These are phyloP conservation scores for Candida gorgasii DNA, from an alignment of 805 yeast genomes.

Conservation along the genomic window DNA sequence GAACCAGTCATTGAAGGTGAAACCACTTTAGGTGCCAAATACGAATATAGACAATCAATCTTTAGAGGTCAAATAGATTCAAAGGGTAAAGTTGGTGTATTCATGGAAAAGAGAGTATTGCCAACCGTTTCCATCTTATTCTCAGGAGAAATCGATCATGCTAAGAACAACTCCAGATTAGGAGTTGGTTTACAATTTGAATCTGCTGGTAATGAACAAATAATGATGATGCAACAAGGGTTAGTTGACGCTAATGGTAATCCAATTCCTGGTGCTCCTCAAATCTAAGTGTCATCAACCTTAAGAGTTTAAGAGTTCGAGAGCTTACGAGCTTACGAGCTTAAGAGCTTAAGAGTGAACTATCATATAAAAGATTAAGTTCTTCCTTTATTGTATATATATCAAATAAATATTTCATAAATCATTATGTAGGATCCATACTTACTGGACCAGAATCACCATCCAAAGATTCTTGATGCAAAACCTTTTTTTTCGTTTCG, in stretches of 20 bases:
- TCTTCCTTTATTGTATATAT: slow-evolving; percentile 11
- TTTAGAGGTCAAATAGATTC: slow-evolving; percentile 95
- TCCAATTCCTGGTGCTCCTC: slow-evolving; percentile 81
- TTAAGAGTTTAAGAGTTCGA: too few species aligned
- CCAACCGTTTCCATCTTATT: slow-evolving; percentile 89
- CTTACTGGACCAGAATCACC: too few species aligned
- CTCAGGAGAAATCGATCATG: slow-evolving; percentile 91
- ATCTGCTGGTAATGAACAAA: slow-evolving; percentile 91
- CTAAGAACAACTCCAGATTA: slow-evolving; percentile 64
- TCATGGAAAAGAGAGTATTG: slow-evolving; percentile 89
- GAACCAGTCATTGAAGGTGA: slow-evolving; percentile 87
- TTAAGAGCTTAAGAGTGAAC: background rate
- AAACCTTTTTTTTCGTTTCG: slow-evolving; percentile 18
- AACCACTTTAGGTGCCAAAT: slow-evolving; percentile 94
- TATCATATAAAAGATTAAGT: background rate
- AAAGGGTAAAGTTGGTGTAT: slow-evolving; percentile 84
- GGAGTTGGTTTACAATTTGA: slow-evolving; percentile 97
- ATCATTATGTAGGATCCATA: slow-evolving; percentile 3
- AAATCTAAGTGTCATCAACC: slow-evolving; percentile 19
- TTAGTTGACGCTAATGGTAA: slow-evolving; percentile 80
- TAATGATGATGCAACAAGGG: slow-evolving; percentile 89
- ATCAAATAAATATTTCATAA: slow-evolving; percentile 11
- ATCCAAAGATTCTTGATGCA: slow-evolving; percentile 38
- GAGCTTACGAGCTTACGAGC: too few species aligned
- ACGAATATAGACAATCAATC: slow-evolving; percentile 94